Conservation (phyloP, 192 early-diverging fungal species). For the Mortierella hygrophila region DNA sequence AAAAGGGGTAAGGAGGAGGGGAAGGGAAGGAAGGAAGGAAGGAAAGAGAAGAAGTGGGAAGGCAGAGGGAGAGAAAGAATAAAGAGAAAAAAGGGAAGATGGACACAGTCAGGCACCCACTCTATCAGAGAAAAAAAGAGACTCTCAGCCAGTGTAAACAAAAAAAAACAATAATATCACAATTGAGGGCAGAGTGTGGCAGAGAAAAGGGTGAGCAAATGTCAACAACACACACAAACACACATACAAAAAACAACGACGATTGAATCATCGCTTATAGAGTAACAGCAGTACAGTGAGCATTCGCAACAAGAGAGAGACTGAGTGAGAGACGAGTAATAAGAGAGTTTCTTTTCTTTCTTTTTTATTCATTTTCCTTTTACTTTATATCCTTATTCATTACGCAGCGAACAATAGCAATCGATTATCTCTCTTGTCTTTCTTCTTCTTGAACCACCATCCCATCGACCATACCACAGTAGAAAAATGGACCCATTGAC, state of each 20-base stretch:
- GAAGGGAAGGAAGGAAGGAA: constrained; percentile 4
- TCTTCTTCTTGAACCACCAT: not conserved
- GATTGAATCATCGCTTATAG: too few species aligned
- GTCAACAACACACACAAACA: not conserved
- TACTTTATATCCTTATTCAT: not conserved
- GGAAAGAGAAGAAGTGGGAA: not conserved
- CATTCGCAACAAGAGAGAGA: not conserved
- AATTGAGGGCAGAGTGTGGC: too few species aligned
- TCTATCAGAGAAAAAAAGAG: not conserved
- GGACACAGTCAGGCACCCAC: not conserved
- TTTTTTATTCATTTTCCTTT: not conserved
- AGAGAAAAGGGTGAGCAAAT: not conserved
- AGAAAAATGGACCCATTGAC: not conserved
- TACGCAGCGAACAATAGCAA: not conserved
- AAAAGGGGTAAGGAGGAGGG: not conserved
- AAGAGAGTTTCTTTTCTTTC: not conserved
- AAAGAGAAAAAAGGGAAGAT: not conserved
- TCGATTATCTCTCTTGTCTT: not conserved
- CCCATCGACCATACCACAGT: not conserved
- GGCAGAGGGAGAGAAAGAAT: not conserved
- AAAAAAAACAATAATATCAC: too few species aligned
- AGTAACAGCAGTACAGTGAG: too few species aligned
- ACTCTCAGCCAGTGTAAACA: not conserved
- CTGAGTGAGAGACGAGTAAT: not conserved
- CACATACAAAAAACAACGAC: not conserved